phyloP scores from a whole-genome alignment of 371 early-diverging fungal species.

The Zopfochytrium polystomum region DNA sequence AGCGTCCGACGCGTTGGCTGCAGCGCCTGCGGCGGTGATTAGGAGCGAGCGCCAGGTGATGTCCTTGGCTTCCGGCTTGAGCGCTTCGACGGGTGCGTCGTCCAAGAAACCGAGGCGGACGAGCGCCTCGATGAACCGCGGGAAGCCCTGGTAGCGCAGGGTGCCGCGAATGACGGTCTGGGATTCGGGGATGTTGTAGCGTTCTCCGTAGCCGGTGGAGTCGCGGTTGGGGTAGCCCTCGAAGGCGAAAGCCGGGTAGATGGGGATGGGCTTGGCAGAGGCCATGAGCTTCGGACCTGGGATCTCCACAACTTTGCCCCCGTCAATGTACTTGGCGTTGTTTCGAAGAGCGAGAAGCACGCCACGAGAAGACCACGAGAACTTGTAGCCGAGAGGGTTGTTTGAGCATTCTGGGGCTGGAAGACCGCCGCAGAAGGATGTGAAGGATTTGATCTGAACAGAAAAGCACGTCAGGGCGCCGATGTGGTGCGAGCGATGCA shows the following conservation, averaged over 20 bases:
- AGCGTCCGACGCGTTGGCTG: neutral
- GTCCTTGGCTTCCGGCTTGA: constrained; percentile 39
- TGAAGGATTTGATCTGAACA: constrained; percentile 69
- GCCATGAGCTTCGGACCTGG: constrained; percentile 50
- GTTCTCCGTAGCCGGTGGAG: constrained; percentile 88
- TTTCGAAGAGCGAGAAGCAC: constrained; percentile 81
- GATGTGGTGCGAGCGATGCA: constrained; percentile 13
- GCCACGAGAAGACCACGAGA: constrained; percentile 85
- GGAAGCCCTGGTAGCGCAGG: constrained; percentile 90
- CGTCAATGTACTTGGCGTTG: constrained; percentile 72
- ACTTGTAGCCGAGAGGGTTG: constrained; percentile 88
- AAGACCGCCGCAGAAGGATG: constrained; percentile 88
- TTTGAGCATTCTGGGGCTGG: constrained; percentile 86
- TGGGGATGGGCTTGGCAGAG: constrained; percentile 60
- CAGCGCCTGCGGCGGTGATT: too few species aligned
- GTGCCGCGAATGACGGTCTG: constrained; percentile 94
- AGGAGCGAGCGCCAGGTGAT: too few species aligned
- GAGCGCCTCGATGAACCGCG: constrained; percentile 85
- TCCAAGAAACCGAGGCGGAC: constrained; percentile 90
- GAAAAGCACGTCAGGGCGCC: too few species aligned
- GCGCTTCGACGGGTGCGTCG: constrained; percentile 66
- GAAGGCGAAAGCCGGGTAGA: constrained; percentile 76
- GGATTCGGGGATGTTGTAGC: constrained; percentile 93
- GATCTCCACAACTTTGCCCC: constrained; percentile 59
- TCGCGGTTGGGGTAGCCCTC: constrained; percentile 96